These are phyloP conservation scores for Bruguiera sexangula DNA, from an alignment of 345 rosid genomes.

Conservation along the genomic window DNA sequence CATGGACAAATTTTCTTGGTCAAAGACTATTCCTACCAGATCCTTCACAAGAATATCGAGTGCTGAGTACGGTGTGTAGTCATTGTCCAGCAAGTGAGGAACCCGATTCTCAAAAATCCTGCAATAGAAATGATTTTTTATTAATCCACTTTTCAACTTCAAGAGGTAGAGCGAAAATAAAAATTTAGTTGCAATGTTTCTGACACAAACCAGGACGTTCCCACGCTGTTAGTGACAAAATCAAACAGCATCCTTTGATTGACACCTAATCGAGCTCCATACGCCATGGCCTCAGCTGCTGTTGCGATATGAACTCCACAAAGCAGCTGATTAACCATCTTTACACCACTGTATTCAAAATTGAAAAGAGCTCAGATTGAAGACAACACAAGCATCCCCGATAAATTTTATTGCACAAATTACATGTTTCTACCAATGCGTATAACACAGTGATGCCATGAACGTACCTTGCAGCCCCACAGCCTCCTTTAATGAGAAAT, in stretches of 20 bases:
- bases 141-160: not conserved
- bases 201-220: conserved; percentile 71
- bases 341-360: conserved; percentile 53
- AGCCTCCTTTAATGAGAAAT: conserved; percentile 79
- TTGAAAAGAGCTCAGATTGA: not conserved
- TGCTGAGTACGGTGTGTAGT: conserved; percentile 89
- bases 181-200: too few relatives aligned
- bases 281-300: conserved; percentile 96
- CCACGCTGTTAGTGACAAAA: conserved; percentile 53
- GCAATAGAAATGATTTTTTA: conserved; percentile 29
- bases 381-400: not conserved
- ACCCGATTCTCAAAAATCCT: conserved; percentile 99
- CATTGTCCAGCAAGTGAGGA: conserved; percentile 91
- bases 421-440: not conserved
- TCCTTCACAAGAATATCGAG: conserved; percentile 97
- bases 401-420: not conserved
- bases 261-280: conserved; percentile 91
- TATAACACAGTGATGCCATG: not conserved
- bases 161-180: not conserved
- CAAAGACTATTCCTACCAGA: conserved; percentile 51
- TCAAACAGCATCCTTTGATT: conserved; percentile 66
- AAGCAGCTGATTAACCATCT: conserved; percentile 95
- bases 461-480: conserved; percentile 91
- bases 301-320: conserved; percentile 98
- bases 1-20: not conserved